Percentiles rank a stretch among this genome's conserved stretches.
Evolutionary conservation across 352 stramenopile species (phyloP).

Genomic region (Phytophthora brassicae): DNA sequence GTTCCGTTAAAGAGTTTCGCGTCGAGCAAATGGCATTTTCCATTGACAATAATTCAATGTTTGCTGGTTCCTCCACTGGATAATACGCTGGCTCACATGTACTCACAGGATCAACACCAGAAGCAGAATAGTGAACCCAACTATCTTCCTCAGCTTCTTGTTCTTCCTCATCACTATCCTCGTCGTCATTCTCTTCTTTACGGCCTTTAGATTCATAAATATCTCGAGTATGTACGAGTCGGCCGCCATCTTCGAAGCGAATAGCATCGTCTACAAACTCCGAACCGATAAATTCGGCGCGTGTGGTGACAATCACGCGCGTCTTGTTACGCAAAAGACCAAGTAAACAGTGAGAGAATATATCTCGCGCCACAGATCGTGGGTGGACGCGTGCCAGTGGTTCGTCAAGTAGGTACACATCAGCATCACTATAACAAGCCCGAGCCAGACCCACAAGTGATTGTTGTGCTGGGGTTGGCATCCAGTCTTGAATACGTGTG

Average conservation of each 20-base stretch:
- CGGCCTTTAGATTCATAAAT: conserved; percentile 24
- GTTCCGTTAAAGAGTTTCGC: conserved; percentile 21
- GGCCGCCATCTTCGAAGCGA: conserved; percentile 47
- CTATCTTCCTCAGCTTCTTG: conserved; percentile 16
- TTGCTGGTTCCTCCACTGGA: conserved; percentile 10
- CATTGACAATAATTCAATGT: conserved; percentile 35
- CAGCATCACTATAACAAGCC: conserved; percentile 83
- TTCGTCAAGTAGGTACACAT: conserved; percentile 72
- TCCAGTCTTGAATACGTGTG: conserved; percentile 77
- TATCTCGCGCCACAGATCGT: conserved; percentile 69
- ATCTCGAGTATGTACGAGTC: conserved; percentile 50
- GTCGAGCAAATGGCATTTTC: conserved; percentile 46
- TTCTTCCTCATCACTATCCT: conserved; percentile 30
- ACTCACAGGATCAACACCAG: conserved; percentile 20
- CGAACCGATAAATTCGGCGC: conserved; percentile 64
- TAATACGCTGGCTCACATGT: conserved; percentile 12
- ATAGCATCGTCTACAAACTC: conserved; percentile 63
- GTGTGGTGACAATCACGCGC: conserved; percentile 68
- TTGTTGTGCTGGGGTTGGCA: conserved; percentile 65
- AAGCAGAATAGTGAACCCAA: conserved; percentile 40
- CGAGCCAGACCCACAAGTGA: conserved; percentile 78
- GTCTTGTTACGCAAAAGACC: conserved; percentile 68
- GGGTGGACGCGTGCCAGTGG: conserved; percentile 51
- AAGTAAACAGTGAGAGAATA: conserved; percentile 82
- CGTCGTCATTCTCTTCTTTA: conserved; percentile 20